Evolutionary conservation across 352 stramenopile genomes (phyloP).

Genomic region (Nothophytophthora sp.): DNA sequence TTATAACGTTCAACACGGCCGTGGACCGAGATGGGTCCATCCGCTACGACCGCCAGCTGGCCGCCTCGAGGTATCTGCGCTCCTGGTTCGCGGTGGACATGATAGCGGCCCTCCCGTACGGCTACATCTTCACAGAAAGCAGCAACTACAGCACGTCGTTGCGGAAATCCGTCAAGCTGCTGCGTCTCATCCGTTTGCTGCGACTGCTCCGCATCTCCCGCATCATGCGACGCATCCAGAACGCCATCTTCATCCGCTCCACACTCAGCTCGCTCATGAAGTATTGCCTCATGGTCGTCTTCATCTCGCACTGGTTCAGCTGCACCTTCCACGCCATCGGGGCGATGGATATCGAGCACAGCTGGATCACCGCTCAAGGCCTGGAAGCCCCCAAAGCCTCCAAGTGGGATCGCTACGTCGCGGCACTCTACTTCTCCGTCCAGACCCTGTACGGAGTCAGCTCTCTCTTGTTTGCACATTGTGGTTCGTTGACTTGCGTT

Average conservation of each 20-base stretch:
- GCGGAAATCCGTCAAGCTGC: constrained; percentile 53
- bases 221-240: constrained; percentile 66
- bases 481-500: neutral
- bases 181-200: constrained; percentile 60
- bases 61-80: constrained; percentile 38
- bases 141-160: constrained; percentile 28
- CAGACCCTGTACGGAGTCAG: constrained; percentile 61
- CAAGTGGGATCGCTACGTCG: constrained; percentile 65
- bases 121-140: constrained; percentile 24
- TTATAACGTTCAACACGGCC: constrained; percentile 58
- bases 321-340: constrained; percentile 65
- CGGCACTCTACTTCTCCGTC: constrained; percentile 68
- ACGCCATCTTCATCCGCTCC: constrained; percentile 71
- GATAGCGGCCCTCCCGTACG: constrained; percentile 57
- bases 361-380: constrained; percentile 46
- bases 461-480: neutral
- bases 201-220: constrained; percentile 70
- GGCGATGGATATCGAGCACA: constrained; percentile 20
- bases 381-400: constrained; percentile 32
- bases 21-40: constrained; percentile 54
- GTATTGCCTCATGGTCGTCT: constrained; percentile 69
- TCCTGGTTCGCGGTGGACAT: constrained; percentile 56
- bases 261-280: constrained; percentile 67
- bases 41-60: constrained; percentile 38
- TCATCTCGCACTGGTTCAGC: constrained; percentile 76